These are phyloP conservation scores for Pittosporum tobira DNA, from an alignment of 129 eudicot genomes.

Conservation along the genomic window DNA sequence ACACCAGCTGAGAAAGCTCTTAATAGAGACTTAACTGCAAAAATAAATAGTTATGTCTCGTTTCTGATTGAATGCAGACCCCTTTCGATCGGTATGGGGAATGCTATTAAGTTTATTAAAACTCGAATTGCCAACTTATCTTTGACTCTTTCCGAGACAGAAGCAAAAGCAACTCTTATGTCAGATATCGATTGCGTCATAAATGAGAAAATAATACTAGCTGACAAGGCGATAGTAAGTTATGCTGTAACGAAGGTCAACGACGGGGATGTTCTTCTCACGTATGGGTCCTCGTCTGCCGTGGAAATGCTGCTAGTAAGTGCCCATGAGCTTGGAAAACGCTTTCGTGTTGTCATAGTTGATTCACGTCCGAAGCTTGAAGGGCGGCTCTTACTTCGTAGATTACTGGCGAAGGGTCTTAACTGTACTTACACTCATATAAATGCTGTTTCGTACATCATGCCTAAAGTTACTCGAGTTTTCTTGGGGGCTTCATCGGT, in stretches of 20 bases:
- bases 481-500: constrained; percentile 89
- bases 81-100: constrained; percentile 94
- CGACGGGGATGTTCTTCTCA: constrained; percentile 91
- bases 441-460: constrained; percentile 85
- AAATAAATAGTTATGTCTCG: constrained; percentile 68
- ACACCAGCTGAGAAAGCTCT: constrained; percentile 72
- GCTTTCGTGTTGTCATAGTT: constrained; percentile 76
- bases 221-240: constrained; percentile 77
- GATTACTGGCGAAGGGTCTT: constrained; percentile 80
- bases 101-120: constrained; percentile 83
- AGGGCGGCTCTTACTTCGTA: constrained; percentile 66
- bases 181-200: constrained; percentile 75
- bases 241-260: constrained; percentile 94
- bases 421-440: constrained; percentile 84
- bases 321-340: constrained; percentile 83
- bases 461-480: constrained; percentile 88
- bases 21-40: constrained; percentile 73
- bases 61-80: constrained; percentile 91
- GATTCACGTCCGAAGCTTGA: constrained; percentile 97
- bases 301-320: constrained; percentile 76
- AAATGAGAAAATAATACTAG: constrained; percentile 71
- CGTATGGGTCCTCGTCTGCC: constrained; percentile 83
- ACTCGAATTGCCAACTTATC: constrained; percentile 60
- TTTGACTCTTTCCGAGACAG: constrained; percentile 66
- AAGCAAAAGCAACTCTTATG: constrained; percentile 65